These are phyloP conservation scores for Yamadazyma oceani DNA, from an alignment of 1,139 yeast species.

Conservation along the genomic window DNA sequence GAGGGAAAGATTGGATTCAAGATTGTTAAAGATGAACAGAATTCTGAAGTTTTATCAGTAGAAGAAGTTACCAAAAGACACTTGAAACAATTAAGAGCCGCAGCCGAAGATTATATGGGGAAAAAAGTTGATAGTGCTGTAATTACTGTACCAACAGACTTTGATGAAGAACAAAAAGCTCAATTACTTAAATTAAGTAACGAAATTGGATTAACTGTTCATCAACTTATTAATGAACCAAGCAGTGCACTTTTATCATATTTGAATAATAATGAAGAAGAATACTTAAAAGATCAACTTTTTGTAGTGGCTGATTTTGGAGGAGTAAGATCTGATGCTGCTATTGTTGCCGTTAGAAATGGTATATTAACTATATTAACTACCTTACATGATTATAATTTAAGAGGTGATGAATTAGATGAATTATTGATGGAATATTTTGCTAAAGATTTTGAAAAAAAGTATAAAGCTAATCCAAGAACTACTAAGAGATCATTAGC, in stretches of 20 bases:
- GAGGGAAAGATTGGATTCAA: slow-evolving; percentile 73
- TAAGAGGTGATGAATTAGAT: slow-evolving; percentile 90
- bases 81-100: slow-evolving; percentile 73
- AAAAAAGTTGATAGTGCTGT: slow-evolving; percentile 79
- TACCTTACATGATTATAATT: slow-evolving; percentile 76
- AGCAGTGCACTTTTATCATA: slow-evolving; percentile 88
- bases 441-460: slow-evolving; percentile 92
- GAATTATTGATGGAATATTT: slow-evolving; percentile 77
- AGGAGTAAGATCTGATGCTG: slow-evolving; percentile 95
- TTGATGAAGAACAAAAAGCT: slow-evolving; percentile 68
- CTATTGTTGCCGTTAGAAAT: slow-evolving; percentile 89
- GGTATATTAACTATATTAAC: slow-evolving; percentile 89
- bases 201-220: slow-evolving; percentile 73
- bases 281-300: slow-evolving; percentile 66
- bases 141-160: slow-evolving; percentile 88
- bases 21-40: slow-evolving; percentile 50
- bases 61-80: slow-evolving; percentile 85
- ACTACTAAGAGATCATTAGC: slow-evolving; percentile 82
- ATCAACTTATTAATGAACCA: slow-evolving; percentile 92
- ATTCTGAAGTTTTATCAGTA: slow-evolving; percentile 53
- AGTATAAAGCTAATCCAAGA: slow-evolving; percentile 79
- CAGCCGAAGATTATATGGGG: slow-evolving; percentile 94
- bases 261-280: slow-evolving; percentile 53
- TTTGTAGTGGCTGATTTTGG: slow-evolving; percentile 96
- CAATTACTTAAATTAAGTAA: slow-evolving; percentile 63